A percentile compares a stretch with the other conserved stretches of the same genome.
phyloP scores from a whole-genome alignment of 2,329 filamentous ascomycete genomes.

The Magnaporthales sp. region DNA sequence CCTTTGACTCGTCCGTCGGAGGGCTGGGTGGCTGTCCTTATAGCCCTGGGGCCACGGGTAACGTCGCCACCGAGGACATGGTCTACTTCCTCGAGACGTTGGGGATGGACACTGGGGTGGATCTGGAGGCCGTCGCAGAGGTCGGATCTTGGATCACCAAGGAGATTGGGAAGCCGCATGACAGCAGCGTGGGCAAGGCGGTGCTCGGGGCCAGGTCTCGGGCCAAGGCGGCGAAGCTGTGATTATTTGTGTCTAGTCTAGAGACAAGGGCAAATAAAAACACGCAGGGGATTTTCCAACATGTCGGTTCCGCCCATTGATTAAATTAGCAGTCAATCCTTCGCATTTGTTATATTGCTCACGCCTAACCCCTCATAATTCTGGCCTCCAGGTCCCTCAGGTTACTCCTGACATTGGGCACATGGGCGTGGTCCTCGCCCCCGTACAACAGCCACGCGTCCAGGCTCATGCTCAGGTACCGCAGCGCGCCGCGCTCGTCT shows the following conservation, averaged over 20 bases:
- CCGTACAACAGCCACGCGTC: slow-evolving; percentile 9
- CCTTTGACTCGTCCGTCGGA: slow-evolving; percentile 71
- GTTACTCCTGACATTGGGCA: neutral
- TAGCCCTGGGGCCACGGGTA: slow-evolving; percentile 77
- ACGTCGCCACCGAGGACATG: slow-evolving; percentile 77
- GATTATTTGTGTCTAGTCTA: neutral
- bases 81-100: slow-evolving; percentile 69
- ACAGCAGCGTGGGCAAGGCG: slow-evolving; percentile 60
- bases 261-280: neutral
- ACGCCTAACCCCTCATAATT: neutral
- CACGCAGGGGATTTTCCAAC: neutral
- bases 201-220: slow-evolving; percentile 40
- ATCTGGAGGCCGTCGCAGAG: slow-evolving; percentile 56
- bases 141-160: slow-evolving; percentile 65
- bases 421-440: slow-evolving; percentile 9
- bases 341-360: neutral
- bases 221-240: neutral
- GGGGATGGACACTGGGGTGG: slow-evolving; percentile 66
- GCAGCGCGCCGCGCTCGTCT: slow-evolving; percentile 6
- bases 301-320: neutral
- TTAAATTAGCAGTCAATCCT: neutral
- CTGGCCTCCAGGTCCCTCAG: neutral
- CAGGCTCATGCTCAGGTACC: slow-evolving; percentile 7
- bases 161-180: slow-evolving; percentile 54
- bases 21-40: slow-evolving; percentile 81